Evolutionary conservation across 176 grass and related monocot species (phyloP), one percentile per base, ranked within the genome.

Genomic region (Cenchrus purpureus): DNA sequence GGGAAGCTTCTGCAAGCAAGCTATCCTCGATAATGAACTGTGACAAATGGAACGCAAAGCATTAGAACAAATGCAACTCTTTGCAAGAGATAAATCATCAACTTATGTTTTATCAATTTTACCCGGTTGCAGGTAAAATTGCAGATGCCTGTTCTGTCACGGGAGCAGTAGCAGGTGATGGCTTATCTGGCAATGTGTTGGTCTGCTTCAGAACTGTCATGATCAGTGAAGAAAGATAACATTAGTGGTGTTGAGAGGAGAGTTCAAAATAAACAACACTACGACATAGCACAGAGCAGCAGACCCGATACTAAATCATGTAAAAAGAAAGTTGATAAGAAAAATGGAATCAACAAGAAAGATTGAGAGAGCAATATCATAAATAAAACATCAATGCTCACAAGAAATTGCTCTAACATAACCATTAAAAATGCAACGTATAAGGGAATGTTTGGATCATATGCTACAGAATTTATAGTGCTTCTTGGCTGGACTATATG

Each of bases 141-240:
- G 72, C 84, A 76, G 82, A 88, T 83, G 83, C 32, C 71, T 94
- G 97, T 70, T 98, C 97, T 53, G 91, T 60, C 44, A 74, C 83
- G 81, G 84, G 75, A 58, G 84, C 68, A 73, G 70, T 66, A 75
- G 81, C 25, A 74, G 74, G 71, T 63, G 78, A 61, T 79, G 88
- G 68, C 81, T 95, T 98, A 55, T 92, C 97, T 29, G 97, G 97
- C 85, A 95, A 89, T 71, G 88, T 94, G 86, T 81, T 90, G 79
- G 86, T 94, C 77, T 94, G 89, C 84, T 98, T 98, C 59, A 98
- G 65, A 87, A 95, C 90, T 93, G 85, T 62, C 42, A 94, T 71
- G 77, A 57, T 72, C 56, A 80, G 53, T 73, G 68, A 62, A 69
- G 79, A 55, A 8, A 86, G 65, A 81, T 78, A 82, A 55, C 15